Conservation (phyloP, 257 asterid species). For the Ballota nigra region DNA sequence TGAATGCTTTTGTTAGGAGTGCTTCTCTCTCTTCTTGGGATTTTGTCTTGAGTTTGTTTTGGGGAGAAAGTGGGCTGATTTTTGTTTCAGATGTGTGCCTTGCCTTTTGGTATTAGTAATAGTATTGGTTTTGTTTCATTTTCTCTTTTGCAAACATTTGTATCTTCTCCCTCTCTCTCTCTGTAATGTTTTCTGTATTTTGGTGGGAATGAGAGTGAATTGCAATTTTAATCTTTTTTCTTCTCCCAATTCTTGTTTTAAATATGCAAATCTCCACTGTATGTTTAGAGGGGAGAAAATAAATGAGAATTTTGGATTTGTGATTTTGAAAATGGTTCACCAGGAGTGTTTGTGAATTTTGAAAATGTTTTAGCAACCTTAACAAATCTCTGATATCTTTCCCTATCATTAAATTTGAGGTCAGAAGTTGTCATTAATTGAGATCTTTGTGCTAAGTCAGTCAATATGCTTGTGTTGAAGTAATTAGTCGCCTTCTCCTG, state of each 20-base stretch:
- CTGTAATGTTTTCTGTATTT: neutral
- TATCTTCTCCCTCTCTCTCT: neutral
- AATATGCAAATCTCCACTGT: neutral
- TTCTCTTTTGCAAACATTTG: neutral
- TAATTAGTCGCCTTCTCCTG: neutral
- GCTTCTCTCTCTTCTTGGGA: neutral
- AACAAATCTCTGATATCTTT: neutral
- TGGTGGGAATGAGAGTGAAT: neutral
- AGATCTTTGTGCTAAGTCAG: slow-evolving; percentile 1
- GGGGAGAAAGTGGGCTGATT: slow-evolving; percentile 16
- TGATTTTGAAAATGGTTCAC: neutral
- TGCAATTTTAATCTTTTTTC: neutral
- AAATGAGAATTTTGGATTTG: neutral
- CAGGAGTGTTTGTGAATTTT: too few relatives aligned
- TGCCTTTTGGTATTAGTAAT: neutral
- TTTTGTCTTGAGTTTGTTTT: slow-evolving; percentile 3
- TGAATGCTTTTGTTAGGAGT: neutral
- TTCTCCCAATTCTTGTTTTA: neutral
- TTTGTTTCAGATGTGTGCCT: slow-evolving; percentile 8
- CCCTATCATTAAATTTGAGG: neutral
- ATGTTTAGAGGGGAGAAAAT: neutral
- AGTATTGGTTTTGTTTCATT: too few relatives aligned
- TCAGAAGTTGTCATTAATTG: neutral
- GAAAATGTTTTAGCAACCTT: neutral
- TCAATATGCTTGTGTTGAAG: neutral